Percentiles rank a stretch among this genome's conserved stretches.
These are phyloP conservation scores for Aspergillus pseudotamarii DNA, from an alignment of 2,329 filamentous ascomycete genomes.

Conservation along the genomic window DNA sequence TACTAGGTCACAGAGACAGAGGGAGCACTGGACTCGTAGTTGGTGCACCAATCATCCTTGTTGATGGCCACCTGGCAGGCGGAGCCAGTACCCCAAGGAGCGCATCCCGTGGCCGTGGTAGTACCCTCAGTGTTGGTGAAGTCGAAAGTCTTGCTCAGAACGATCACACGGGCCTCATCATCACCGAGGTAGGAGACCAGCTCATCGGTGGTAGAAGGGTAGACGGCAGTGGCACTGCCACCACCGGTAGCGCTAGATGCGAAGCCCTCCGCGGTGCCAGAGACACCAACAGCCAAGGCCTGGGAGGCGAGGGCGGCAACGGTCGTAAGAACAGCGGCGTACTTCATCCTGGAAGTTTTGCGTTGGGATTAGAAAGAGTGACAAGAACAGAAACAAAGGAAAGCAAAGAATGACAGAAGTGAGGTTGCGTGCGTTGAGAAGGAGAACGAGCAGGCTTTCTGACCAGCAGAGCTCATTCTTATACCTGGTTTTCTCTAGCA, in stretches of 20 bases:
- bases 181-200: slow-evolving; percentile 63
- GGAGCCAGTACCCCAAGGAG: slow-evolving; percentile 58
- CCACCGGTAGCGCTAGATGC: slow-evolving; percentile 63
- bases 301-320: slow-evolving; percentile 18
- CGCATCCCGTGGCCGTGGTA: slow-evolving; percentile 57
- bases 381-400: not conserved
- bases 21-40: slow-evolving; percentile 59
- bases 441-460: not conserved
- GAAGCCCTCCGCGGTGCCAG: slow-evolving; percentile 49
- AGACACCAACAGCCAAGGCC: slow-evolving; percentile 21
- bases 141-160: slow-evolving; percentile 38
- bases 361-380: not conserved
- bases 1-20: slow-evolving; percentile 41
- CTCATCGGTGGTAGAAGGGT: slow-evolving; percentile 58
- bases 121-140: slow-evolving; percentile 32
- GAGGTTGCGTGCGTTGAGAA: not conserved
- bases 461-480: not conserved
- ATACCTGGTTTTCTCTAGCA: not conserved
- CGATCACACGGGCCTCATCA: slow-evolving; percentile 57
- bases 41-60: slow-evolving; percentile 61
- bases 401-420: slow-evolving; percentile 4
- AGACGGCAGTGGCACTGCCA: slow-evolving; percentile 56
- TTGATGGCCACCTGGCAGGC: slow-evolving; percentile 64
- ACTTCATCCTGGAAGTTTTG: slow-evolving; percentile 21
- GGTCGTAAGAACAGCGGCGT: slow-evolving; percentile 20